Evolutionary conservation across 192 early-diverging fungal genomes (phyloP), one percentile per base, ranked within the genome.

Genomic region (Oehlia diaphana): DNA sequence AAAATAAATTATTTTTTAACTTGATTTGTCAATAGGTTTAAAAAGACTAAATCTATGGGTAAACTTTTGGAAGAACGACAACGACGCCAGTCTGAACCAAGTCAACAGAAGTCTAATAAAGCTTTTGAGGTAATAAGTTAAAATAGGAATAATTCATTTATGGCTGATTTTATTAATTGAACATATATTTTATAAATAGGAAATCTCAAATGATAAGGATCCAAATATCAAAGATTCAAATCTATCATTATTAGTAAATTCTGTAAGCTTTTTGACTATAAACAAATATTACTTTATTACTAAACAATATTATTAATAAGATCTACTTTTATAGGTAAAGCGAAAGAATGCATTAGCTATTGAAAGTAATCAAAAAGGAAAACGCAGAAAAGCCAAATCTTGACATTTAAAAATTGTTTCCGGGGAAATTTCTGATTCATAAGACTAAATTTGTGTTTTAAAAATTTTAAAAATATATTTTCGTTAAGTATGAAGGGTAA

Each of bases 41-140:
- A 95, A 85, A 95, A 95, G 86, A 95, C 94, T 16, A 92, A 91
- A 72, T 90, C 86, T 33, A 95, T 95, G 94, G 80, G 78, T 12
- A 92, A 92, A 79, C 77, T 95, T n/a, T 82, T 95, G 81, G 82
- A 91, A 47, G 89, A 86, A 53, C 75, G 88, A 67, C 85, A 87
- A 61, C 84, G 80, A 75, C 67, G 86, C 31, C 86, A 83, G 49
- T 67, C 68, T 21, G 47, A 58, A 0, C 33, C 44, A 28, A 74
- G 72, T 37, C 72, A 82, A 12, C 70, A 84, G 49, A 87, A 89
- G 50, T 61, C 66, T 79, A 85, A 77, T 80, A 81, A 79, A 65
- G 72, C 49, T 12, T 79, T 42, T 49, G 81, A 67, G 8, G 81
- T 73, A 66, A 79, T 67, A 63, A 47, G 9, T 47, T 37, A 50